Base-by-base conservation (phyloP, 148 eudicot genomes). In the Hydrangea macrophylla region DNA sequence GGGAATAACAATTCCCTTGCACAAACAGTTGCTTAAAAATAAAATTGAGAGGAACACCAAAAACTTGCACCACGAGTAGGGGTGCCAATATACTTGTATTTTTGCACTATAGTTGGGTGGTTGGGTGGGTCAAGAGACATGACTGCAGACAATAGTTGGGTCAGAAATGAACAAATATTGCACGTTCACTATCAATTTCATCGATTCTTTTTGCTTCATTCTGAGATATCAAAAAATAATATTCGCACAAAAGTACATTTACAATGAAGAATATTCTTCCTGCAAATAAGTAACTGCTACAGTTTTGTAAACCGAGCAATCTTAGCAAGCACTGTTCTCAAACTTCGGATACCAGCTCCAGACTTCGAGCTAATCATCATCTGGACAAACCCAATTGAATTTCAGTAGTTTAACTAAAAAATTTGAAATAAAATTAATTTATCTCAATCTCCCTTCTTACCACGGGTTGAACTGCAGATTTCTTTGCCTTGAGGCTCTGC, bases 321-420 rank as follows among this genome's bases (percentile, higher is more conserved):
- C 81, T 83, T 90, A 35, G 82, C 73, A 23, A 93, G 88, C 42
- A 71, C 92, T 27, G 94, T 90, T 85, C 98, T 88, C 64, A 93
- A 76, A 67, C 83, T 81, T 78, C 94, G 78, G 37, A 93, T 85
- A 55, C 98, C 98, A 55, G 94, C 98, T 62, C 98, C 96, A 13
- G 94, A 75, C 70, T 79, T 93, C 15, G 98, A 86, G 78, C 98
- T 93, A 30, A 83, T 87, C 96, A 93, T 92, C 94, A 92, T 90
- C 98, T 92, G 82, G 70, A 64, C 30, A 72, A 22, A 45, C 2
- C 50, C 62, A 50, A 31, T 9, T 11, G 31, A 58, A 53, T 39
- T 12, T 51, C 70, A 62, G 53, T 37, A 60, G 17, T 60, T 9
- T 11, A 26, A 24, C 42, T 10, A 40, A 73, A 37, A 30, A 37